phyloP scores from a whole-genome alignment of 345 rosid genomes.

The Brassica cretica region DNA sequence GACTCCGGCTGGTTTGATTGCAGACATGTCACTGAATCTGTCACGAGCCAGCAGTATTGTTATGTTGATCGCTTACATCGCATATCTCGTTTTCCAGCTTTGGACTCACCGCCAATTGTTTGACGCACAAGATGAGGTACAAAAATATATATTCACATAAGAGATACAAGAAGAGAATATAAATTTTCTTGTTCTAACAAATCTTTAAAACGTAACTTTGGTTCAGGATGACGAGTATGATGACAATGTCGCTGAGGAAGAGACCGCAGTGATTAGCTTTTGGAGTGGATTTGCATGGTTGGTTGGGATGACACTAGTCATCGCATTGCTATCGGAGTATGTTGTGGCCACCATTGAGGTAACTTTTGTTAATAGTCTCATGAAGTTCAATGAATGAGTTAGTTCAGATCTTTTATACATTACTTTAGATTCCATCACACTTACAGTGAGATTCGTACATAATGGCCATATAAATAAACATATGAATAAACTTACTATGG shows the following conservation, averaged over 20 bases:
- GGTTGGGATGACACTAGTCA: conserved; percentile 76
- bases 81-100: conserved; percentile 86
- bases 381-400: background rate
- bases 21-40: conserved; percentile 49
- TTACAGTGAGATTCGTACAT: background rate
- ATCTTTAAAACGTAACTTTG: background rate
- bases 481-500: background rate
- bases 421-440: background rate
- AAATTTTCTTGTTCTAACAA: background rate
- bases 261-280: conserved; percentile 71
- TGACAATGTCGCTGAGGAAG: conserved; percentile 49
- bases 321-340: conserved; percentile 84
- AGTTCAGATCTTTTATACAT: background rate
- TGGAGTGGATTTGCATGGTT: conserved; percentile 88
- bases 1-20: conserved; percentile 30
- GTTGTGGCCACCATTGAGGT: conserved; percentile 97
- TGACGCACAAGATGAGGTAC: conserved; percentile 39
- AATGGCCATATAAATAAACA: background rate
- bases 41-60: conserved; percentile 82
- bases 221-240: conserved; percentile 52
- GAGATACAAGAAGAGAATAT: background rate
- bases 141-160: background rate
- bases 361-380: conserved; percentile 21
- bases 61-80: conserved; percentile 72
- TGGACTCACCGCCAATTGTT: conserved; percentile 66